Evolutionary conservation across 2,329 filamentous ascomycete species (phyloP), one percentile per base, ranked within the genome.

Genomic region (Drechslerella coelobrocha): DNA sequence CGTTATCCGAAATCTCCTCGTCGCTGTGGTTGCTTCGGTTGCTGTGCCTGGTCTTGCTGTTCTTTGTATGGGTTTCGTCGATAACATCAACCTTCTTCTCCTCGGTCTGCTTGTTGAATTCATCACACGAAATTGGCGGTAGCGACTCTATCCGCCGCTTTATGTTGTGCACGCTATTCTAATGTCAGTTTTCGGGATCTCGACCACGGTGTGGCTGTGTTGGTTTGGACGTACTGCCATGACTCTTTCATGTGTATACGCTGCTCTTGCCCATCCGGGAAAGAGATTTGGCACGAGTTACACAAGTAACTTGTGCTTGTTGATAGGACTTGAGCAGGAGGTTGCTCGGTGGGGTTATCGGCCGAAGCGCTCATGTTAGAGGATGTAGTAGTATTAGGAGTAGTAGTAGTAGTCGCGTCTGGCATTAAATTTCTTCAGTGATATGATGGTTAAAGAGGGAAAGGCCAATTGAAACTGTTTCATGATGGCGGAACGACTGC

Each of bases 231-330:
- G 17, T 76, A 77, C 76, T 77, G 76, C 76, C 76, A 77, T 45
- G 75, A 68, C 50, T 75, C 68, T 74, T 74, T 74, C 75, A 76
- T 77, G 56, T 77, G 76, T 52, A 31, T 55, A 17, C 75, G 68
- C 62, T 77, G 75, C 10, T 69, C 73, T 54, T 73, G 66, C 21
- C 73, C 56, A 66, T 72, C 61, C 56, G 68, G 8, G 45, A 75
- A 75, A 55, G 66, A 62, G 26, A 74, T 60, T 12, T 74, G 51
- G 55, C 74, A 75, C 51, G 72, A 57, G 56, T 48, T 57, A 59
- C 72, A 73, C 23, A 52, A n/a, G 39, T 61, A 56, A 17, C 21
- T 68, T 56, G 56, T 68, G 2, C 31, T 51, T 50, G 55, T 43
- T 17, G 21, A 26, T 17, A 54, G 24, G n/a, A 21, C 4, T 39